Evolutionary conservation across 805 yeast genomes (phyloP), one percentile per base, ranked within the genome.

Genomic region (Saturnispora diversa): DNA sequence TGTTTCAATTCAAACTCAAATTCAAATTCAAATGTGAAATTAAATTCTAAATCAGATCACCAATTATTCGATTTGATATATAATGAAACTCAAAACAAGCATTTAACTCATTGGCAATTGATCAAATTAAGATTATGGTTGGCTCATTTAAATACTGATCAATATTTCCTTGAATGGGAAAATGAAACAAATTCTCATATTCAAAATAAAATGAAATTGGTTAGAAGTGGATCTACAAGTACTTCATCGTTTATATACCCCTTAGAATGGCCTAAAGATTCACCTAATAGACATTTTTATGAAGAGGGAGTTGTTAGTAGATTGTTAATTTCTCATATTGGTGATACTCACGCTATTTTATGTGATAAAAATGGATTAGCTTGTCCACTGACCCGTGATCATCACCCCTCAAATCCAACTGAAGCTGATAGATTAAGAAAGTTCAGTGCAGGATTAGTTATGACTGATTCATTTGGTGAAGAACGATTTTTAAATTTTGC

Each of bases 391-490:
- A 84, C 95, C 1, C 68, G 74, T 27, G 74, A 78, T 26, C 98
- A 92, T 59, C 96, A 90, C 60, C 95, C 97, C 2, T 74, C 84
- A 1, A 80, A 87, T 35, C 81, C 86, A 1, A 65, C 75, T 9
- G 98, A 92, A 60, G 72, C 83, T 2, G 65, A 74, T 37, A 66
- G 98, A 44, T 63, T 92, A 32, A 69, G 82, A 21, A 72, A 74
- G 46, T 82, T 69, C 50, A 66, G 79, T 16, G 69, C 81, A 6
- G 77, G 76, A 28, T 66, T 80, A 43, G 74, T 81, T 54, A 74
- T 75, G 78, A 77, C 83, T 6, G 97, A 90, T 57, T 81, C 96
- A 3, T 90, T 88, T 65, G 98, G 98, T 6, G 94, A 87, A 53
- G 85, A 83, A 54, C 58, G 97, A 43, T 88, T 80, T 52, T 52